Conservation (phyloP, 345 rosid genomes). For the Anastatica hierochuntica region DNA sequence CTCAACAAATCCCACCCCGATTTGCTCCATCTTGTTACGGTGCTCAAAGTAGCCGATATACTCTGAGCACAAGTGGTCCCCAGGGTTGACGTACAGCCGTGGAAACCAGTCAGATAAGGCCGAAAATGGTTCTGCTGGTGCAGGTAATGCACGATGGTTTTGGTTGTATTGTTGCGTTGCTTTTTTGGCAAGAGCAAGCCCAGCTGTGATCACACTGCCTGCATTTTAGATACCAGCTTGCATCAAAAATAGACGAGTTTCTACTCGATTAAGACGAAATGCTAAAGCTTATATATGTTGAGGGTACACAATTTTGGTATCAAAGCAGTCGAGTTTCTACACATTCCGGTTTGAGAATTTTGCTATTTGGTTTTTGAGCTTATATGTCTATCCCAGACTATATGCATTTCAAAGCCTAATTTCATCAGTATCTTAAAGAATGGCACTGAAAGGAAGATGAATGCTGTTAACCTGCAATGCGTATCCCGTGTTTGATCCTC, state of each 20-base stretch:
- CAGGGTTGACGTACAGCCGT: conserved; percentile 44
- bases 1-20: conserved; percentile 65
- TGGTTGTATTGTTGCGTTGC: conserved; percentile 27
- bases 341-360: neutral
- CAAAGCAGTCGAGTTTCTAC: neutral
- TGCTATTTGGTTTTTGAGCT: neutral
- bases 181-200: conserved; percentile 55
- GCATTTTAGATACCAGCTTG: conserved; percentile 7
- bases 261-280: neutral
- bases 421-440: neutral
- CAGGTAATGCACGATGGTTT: conserved; percentile 37
- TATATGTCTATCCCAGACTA: neutral
- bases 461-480: conserved; percentile 42
- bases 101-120: conserved; percentile 63
- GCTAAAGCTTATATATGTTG: too few relatives aligned
- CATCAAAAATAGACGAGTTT: neutral
- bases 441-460: too few relatives aligned
- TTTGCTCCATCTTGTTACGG: conserved; percentile 75
- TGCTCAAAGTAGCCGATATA: conserved; percentile 82
- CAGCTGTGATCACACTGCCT: conserved; percentile 73
- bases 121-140: conserved; percentile 39
- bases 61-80: conserved; percentile 70
- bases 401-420: too few relatives aligned
- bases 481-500: conserved; percentile 55
- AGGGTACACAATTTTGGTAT: too few relatives aligned